phyloP scores from a whole-genome alignment of 495 filamentous ascomycete species.

The Daldinia grandis region DNA sequence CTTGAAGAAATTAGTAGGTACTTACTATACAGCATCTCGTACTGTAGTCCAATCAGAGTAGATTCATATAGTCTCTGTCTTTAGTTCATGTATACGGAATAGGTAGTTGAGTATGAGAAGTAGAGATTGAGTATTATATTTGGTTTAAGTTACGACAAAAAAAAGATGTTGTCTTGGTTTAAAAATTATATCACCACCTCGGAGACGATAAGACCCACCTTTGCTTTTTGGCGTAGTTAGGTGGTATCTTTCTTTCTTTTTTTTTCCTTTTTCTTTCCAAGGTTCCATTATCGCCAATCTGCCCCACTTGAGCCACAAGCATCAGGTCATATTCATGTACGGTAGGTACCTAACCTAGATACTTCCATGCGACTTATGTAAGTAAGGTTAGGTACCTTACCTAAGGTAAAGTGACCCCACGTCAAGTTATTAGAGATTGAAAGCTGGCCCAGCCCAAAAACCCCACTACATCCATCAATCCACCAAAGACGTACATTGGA shows the following conservation, averaged over 20 bases:
- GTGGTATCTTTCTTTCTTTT: not conserved
- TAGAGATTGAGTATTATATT: not conserved
- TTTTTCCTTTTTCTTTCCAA: constrained; percentile 14
- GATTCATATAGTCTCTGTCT: not conserved
- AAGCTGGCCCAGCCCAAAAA: constrained; percentile 6
- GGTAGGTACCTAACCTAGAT: too few species aligned
- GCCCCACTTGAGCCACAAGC: constrained; percentile 19
- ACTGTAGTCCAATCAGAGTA: not conserved
- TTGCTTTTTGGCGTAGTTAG: not conserved
- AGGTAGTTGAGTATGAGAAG: not conserved
- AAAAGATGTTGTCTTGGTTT: not conserved
- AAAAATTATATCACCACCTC: not conserved
- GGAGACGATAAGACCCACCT: not conserved
- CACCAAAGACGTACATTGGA: constrained; percentile 2
- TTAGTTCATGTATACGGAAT: not conserved
- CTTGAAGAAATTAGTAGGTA: not conserved
- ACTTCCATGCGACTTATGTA: too few species aligned
- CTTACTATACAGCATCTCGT: constrained; percentile 8
- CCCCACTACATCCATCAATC: constrained; percentile 11
- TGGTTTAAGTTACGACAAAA: not conserved
- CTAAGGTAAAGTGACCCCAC: constrained; percentile 18
- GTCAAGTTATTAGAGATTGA: constrained; percentile 2
- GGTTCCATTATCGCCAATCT: constrained; percentile 21
- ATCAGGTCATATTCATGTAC: constrained; percentile 6
- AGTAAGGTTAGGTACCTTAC: too few species aligned